These are phyloP conservation scores for Coriolopsis trogii DNA, from an alignment of 1,284 basidiomycete genomes.

Conservation along the genomic window DNA sequence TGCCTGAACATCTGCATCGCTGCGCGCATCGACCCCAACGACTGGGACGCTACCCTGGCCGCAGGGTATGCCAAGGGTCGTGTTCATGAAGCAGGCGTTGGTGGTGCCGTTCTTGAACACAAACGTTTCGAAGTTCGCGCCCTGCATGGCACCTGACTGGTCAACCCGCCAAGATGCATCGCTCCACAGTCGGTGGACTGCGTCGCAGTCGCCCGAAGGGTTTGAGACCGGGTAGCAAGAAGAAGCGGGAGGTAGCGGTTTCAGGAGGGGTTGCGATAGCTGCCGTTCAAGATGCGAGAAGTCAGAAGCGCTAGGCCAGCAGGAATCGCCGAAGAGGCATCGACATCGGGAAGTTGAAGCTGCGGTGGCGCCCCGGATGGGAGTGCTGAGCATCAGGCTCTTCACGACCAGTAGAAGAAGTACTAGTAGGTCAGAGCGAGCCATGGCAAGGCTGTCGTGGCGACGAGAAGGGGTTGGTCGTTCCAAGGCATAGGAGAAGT, in stretches of 20 bases:
- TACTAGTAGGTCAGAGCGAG: too few relatives aligned
- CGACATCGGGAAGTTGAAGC: slow-evolving; percentile 19
- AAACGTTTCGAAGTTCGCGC: slow-evolving; percentile 43
- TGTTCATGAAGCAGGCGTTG: slow-evolving; percentile 44
- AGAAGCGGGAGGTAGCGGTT: slow-evolving; percentile 39
- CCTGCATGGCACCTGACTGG: slow-evolving; percentile 43
- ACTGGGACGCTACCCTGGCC: slow-evolving; percentile 47
- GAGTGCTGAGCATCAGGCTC: too few relatives aligned
- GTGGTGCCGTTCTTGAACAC: slow-evolving; percentile 43
- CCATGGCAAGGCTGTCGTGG: too few relatives aligned
- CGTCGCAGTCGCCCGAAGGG: slow-evolving; percentile 39
- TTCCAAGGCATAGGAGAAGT: too few relatives aligned
- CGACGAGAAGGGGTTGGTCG: too few relatives aligned
- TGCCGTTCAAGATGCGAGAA: slow-evolving; percentile 38
- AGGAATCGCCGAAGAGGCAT: slow-evolving; percentile 37
- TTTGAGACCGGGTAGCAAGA: slow-evolving; percentile 38
- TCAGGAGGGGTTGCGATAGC: slow-evolving; percentile 42
- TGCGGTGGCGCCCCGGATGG: neutral
- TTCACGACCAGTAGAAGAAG: too few relatives aligned
- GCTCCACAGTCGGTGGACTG: slow-evolving; percentile 30
- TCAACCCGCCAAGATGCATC: slow-evolving; percentile 44
- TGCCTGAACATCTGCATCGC: slow-evolving; percentile 39
- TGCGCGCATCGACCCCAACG: slow-evolving; percentile 45
- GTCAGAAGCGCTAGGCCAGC: slow-evolving; percentile 43
- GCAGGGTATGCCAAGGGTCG: slow-evolving; percentile 41